These are phyloP conservation scores for Syncephalastrum monosporum DNA, from an alignment of 371 early-diverging fungal species.

Conservation along the genomic window DNA sequence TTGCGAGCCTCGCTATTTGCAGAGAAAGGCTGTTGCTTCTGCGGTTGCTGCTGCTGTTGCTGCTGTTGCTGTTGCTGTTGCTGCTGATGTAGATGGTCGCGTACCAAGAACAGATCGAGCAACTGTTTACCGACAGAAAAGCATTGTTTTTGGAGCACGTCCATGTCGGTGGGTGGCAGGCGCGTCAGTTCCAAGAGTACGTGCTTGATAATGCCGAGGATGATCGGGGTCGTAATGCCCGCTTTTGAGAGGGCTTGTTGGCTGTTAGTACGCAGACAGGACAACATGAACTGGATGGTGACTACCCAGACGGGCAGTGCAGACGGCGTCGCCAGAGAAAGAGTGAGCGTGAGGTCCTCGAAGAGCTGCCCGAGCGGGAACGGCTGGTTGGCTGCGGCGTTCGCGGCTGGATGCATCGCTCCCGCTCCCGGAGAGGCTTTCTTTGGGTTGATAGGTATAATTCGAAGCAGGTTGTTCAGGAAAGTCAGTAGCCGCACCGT, in stretches of 20 bases:
- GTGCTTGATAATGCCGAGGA: slow-evolving; percentile 42
- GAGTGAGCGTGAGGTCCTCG: slow-evolving; percentile 37
- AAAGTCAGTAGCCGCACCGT: slow-evolving; percentile 41
- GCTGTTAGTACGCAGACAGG: slow-evolving; percentile 31
- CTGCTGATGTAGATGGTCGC: slow-evolving; percentile 11
- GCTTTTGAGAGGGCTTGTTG: slow-evolving; percentile 30
- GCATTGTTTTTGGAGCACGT: slow-evolving; percentile 27
- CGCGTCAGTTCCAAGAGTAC: slow-evolving; percentile 39
- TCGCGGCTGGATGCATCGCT: slow-evolving; percentile 2
- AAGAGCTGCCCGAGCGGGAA: slow-evolving; percentile 40
- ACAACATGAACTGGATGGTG: slow-evolving; percentile 43
- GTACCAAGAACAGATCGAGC: slow-evolving; percentile 37
- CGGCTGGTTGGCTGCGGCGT: slow-evolving; percentile 3
- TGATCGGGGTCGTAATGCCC: slow-evolving; percentile 38
- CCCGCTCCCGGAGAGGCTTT: neutral
- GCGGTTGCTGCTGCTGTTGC: slow-evolving; percentile 1
- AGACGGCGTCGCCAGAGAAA: slow-evolving; percentile 23
- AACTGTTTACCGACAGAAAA: slow-evolving; percentile 39
- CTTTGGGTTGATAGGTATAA: slow-evolving; percentile 26
- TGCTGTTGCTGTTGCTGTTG: neutral
- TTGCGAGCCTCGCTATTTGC: neutral
- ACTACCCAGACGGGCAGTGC: slow-evolving; percentile 35
- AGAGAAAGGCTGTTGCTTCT: neutral
- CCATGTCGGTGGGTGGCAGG: slow-evolving; percentile 26
- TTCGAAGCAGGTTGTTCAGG: slow-evolving; percentile 33